Base-by-base conservation (phyloP, 306 rosid genomes). In the Luffa acutangula region DNA sequence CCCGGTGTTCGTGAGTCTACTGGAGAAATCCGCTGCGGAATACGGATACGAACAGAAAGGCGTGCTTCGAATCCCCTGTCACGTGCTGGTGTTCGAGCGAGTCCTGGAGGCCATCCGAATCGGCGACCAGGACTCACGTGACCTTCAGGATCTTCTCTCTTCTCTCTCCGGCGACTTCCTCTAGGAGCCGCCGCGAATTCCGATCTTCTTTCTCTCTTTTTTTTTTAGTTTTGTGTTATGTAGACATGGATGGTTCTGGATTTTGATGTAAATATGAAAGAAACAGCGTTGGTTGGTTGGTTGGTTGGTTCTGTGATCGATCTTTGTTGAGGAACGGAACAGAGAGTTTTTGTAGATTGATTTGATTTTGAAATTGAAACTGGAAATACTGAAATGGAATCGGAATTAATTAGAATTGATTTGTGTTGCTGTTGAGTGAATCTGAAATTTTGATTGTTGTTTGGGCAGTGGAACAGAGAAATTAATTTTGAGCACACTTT, bases 11-110 rank as follows among this genome's bases (percentile, higher is more conserved):
- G 88, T 92, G 1, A 89, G 85, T 77, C 97, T 95, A 1, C 86
- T 95, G 20, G 89, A 92, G 85, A 85, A 85, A 53, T 92, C 98
- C 25, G 97, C 97, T n/a, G 0, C 96, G 75, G 98, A 95, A 79
- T 95, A 95, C 83, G 98, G 98, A 0, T 95, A 95, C 81, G 93
- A 92, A 31, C 98, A 95, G 85, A 62, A 88, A 71, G 98, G 98
- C 0, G 98, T 90, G 2, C 93, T 95, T 25, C 83, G 97, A 1
- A 86, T 95, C n/a, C 98, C 98, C 20, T 95, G 98, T 81, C 91
- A 86, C 53, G 97, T 95, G 21, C 63, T 87, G 14, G 80, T 90
- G 41, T 95, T 95, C 72, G 97, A 95, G 85, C 93, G 97, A 43
- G 89, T 95, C 1, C 92, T 95, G 0, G 91, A 92, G 42, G 91